phyloP scores from a whole-genome alignment of 139 green algal species.

The Micractinium sp. region DNA sequence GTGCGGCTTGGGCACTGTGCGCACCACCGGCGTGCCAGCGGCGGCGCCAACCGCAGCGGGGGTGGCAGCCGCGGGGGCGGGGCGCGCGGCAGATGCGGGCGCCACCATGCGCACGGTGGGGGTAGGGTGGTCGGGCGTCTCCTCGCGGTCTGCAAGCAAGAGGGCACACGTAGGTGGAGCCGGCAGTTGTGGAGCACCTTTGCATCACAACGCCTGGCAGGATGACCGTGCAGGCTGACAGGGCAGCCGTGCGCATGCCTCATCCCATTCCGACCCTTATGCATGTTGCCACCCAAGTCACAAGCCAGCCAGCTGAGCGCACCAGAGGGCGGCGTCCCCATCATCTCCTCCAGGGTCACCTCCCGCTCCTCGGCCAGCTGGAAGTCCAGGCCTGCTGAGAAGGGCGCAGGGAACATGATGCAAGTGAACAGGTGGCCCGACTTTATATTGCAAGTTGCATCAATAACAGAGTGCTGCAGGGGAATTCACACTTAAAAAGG shows the following conservation, averaged over 20 bases:
- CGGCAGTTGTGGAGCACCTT: too few species aligned
- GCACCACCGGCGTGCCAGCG: slow-evolving; percentile 3
- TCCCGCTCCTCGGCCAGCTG: not conserved
- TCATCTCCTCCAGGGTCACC: slow-evolving; percentile 23
- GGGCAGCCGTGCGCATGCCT: too few species aligned
- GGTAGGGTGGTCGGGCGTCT: not conserved
- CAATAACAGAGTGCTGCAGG: not conserved
- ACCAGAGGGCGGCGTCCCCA: slow-evolving; percentile 12
- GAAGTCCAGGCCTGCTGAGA: not conserved
- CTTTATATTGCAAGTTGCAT: not conserved
- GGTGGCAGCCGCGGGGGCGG: not conserved
- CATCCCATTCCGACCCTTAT: too few species aligned
- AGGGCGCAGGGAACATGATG: not conserved
- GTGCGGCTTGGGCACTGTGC: not conserved
- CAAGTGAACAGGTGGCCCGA: not conserved
- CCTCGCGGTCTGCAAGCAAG: not conserved
- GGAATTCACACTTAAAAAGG: too few species aligned
- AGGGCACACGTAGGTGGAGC: not conserved
- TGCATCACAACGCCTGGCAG: too few species aligned
- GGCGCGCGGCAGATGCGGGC: not conserved
- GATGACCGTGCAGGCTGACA: too few species aligned
- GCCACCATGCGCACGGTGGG: not conserved
- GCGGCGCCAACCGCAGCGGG: not conserved
- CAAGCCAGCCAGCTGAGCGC: not conserved
- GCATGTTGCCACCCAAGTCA: too few species aligned